phyloP scores from a whole-genome alignment of 169 alveolate species.

The Perkinsus chesapeaki region DNA sequence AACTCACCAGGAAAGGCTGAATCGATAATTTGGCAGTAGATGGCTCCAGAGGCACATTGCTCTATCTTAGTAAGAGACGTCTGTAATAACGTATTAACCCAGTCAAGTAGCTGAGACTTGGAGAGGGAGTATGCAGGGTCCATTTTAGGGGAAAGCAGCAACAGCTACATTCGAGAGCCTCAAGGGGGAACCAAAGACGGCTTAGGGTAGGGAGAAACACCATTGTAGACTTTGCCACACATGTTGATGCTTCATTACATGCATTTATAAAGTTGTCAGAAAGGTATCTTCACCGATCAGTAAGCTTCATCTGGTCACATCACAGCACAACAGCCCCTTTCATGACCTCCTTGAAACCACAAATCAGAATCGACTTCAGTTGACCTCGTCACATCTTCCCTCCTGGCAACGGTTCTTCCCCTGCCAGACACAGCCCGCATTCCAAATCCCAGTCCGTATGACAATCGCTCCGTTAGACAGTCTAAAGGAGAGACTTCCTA shows the following conservation, averaged over 20 bases:
- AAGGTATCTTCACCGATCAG: too few species aligned
- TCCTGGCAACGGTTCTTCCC: too few species aligned
- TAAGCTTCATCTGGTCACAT: background rate
- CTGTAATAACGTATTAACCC: constrained; percentile 71
- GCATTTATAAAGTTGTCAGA: too few species aligned
- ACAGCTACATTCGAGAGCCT: too few species aligned
- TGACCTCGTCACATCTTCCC: too few species aligned
- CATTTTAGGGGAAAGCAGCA: constrained; percentile 56
- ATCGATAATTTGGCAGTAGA: constrained; percentile 86
- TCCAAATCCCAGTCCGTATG: too few species aligned
- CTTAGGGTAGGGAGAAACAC: too few species aligned
- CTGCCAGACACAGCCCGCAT: too few species aligned
- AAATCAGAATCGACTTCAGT: background rate
- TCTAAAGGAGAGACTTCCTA: too few species aligned
- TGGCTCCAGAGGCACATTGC: constrained; percentile 91
- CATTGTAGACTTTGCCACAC: background rate
- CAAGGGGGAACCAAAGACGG: too few species aligned
- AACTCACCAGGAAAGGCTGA: constrained; percentile 78
- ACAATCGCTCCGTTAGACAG: too few species aligned
- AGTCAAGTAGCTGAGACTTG: constrained; percentile 75
- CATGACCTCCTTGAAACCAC: background rate
- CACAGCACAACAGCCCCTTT: background rate
- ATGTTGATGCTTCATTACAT: background rate
- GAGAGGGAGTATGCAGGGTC: constrained; percentile 76
- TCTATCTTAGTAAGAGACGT: constrained; percentile 82